A percentile compares a stretch with the other conserved stretches of the same genome.
These are phyloP conservation scores for Novymonas esmeraldas DNA, from an alignment of 208 protist species.

Conservation along the genomic window DNA sequence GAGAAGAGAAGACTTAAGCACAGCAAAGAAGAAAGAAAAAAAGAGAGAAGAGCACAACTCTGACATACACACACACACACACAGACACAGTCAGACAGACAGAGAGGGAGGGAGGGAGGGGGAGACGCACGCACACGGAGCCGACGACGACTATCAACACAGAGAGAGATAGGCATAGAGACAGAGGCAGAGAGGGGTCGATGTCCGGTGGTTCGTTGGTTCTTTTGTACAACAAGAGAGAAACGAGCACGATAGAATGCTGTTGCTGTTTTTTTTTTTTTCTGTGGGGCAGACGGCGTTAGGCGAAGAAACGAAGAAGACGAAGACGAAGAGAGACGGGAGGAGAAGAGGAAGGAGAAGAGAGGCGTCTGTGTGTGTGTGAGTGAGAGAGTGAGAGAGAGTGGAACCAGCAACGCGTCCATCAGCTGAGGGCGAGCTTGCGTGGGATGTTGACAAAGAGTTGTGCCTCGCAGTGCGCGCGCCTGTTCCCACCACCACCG, in stretches of 20 bases:
- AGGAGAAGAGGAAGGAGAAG: neutral
- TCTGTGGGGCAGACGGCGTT: neutral
- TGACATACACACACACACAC: neutral
- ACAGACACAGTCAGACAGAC: neutral
- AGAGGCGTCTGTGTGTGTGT: neutral
- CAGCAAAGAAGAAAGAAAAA: neutral
- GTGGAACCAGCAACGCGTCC: too few species aligned
- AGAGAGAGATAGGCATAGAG: too few species aligned
- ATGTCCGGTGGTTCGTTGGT: too few species aligned
- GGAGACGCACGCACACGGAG: too few species aligned
- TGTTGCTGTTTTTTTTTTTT: too few species aligned
- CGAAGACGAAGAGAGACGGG: neutral
- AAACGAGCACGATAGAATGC: too few species aligned
- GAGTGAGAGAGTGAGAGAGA: too few species aligned
- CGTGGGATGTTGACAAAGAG: too few species aligned
- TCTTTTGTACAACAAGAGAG: too few species aligned
- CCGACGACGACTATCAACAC: too few species aligned
- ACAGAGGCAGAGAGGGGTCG: too few species aligned
- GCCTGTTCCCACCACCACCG: neutral
- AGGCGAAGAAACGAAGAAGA: neutral
- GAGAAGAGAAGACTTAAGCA: neutral
- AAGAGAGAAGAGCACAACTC: constrained; percentile 2
- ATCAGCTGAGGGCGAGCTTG: too few species aligned
- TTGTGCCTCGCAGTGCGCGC: neutral
- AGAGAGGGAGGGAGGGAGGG: neutral